Percentiles rank a stretch among this genome's conserved stretches.
Conservation (phyloP, 164 flowering plant species). For the Vitis vinifera region DNA sequence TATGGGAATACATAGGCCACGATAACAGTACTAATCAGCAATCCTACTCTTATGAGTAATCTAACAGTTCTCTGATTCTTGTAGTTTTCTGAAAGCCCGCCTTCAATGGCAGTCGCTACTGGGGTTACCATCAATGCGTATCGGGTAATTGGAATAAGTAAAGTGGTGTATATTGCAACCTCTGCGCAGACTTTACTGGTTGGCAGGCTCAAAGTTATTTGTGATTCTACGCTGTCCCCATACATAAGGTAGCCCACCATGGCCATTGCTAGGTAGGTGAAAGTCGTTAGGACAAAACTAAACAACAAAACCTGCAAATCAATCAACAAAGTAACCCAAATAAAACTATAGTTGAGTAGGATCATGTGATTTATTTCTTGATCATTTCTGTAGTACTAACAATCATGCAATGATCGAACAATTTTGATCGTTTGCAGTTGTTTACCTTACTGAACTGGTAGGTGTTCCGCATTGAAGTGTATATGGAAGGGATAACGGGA, state of each 20-base stretch:
- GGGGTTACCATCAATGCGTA: constrained; percentile 26
- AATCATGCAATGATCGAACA: no score
- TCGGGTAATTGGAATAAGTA: constrained; percentile 16
- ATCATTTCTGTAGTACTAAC: no score
- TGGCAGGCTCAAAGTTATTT: constrained; percentile 23
- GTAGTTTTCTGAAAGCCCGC: constrained; percentile 6
- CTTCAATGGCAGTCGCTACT: constrained; percentile 22
- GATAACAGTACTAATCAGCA: no score
- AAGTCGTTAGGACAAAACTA: constrained; percentile 20
- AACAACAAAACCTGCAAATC: constrained; percentile 21
- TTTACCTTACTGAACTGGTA: constrained; percentile 13
- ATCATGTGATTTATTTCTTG: no score
- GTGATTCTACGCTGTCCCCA: constrained; percentile 19
- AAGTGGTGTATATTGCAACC: constrained; percentile 23
- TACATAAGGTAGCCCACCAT: constrained; percentile 27
- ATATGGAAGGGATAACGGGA: constrained; percentile 20
- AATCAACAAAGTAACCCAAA: background rate
- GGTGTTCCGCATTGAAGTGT: constrained; percentile 13
- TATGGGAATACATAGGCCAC: no score
- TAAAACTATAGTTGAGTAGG: no score
- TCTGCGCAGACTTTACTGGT: background rate
- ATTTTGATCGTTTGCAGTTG: no score
- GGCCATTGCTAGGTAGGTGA: constrained; percentile 16
- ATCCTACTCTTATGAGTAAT: constrained; percentile 2
- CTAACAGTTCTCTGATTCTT: background rate